Evolutionary conservation across 148 eudicot species (phyloP).

Genomic region (Vaccinium vitisidaea): DNA sequence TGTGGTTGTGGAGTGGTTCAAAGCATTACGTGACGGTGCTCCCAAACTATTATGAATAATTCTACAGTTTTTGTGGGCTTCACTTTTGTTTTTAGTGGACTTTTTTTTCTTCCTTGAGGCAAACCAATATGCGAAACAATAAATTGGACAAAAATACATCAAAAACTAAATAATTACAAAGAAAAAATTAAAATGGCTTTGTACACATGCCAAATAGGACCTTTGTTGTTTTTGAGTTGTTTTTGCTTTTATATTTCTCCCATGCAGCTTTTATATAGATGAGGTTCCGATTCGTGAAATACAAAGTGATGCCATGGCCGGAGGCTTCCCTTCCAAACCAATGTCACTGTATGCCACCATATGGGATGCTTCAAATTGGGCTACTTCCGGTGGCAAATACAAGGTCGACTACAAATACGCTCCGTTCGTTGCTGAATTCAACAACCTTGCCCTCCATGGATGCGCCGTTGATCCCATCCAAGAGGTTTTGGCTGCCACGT

Average conservation of each 20-base stretch:
- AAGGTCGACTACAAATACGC: conserved; percentile 55
- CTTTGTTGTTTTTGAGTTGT: not conserved
- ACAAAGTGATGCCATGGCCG: conserved; percentile 43
- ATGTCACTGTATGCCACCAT: conserved; percentile 59
- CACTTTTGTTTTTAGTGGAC: too few relatives aligned
- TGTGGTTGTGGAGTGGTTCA: too few relatives aligned
- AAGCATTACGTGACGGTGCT: too few relatives aligned
- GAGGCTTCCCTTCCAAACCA: conserved; percentile 55
- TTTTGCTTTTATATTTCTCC: not conserved
- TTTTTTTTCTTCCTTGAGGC: too few relatives aligned
- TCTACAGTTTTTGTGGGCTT: too few relatives aligned
- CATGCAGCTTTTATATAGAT: conserved; percentile 47
- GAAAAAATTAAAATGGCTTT: too few relatives aligned
- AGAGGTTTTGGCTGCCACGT: conserved; percentile 19
- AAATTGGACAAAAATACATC: too few relatives aligned
- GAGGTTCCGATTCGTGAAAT: conserved; percentile 53
- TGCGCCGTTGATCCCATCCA: conserved; percentile 35
- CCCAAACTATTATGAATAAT: too few relatives aligned
- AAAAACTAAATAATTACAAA: too few relatives aligned
- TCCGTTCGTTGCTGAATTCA: conserved; percentile 47
- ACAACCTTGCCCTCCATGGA: conserved; percentile 44
- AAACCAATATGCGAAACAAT: too few relatives aligned
- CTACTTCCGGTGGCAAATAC: conserved; percentile 57
- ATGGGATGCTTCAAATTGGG: conserved; percentile 64
- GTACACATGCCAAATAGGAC: too few relatives aligned